Evolutionary conservation across 1,284 basidiomycete species (phyloP).

Genomic region (Ceratobasidium papillatum): DNA sequence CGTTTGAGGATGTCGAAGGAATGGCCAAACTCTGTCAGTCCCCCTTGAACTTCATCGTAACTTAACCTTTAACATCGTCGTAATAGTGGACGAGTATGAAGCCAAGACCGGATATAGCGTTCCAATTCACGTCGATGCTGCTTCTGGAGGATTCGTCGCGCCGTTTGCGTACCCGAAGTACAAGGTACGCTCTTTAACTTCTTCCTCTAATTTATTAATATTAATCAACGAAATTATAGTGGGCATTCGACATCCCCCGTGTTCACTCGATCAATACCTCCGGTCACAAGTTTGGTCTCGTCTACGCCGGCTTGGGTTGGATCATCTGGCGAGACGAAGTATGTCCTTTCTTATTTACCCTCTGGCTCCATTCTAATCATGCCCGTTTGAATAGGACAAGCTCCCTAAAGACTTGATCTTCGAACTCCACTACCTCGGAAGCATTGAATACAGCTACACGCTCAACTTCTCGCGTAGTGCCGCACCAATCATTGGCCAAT

Average conservation of each 20-base stretch:
- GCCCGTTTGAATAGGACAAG: slow-evolving; percentile 47
- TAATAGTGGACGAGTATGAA: slow-evolving; percentile 80
- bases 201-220: neutral
- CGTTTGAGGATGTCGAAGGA: slow-evolving; percentile 90
- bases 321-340: slow-evolving; percentile 81
- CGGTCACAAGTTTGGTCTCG: slow-evolving; percentile 89
- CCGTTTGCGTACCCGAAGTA: slow-evolving; percentile 66
- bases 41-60: neutral
- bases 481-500: slow-evolving; percentile 79
- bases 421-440: slow-evolving; percentile 84
- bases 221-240: slow-evolving; percentile 51
- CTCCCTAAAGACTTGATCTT: slow-evolving; percentile 81
- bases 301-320: slow-evolving; percentile 91
- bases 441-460: slow-evolving; percentile 79
- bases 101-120: slow-evolving; percentile 78
- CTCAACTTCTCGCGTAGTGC: slow-evolving; percentile 95
- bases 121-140: slow-evolving; percentile 77
- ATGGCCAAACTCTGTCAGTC: slow-evolving; percentile 70
- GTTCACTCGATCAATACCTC: slow-evolving; percentile 91
- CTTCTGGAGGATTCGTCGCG: slow-evolving; percentile 83
- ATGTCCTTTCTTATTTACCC: neutral
- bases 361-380: neutral
- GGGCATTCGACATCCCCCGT: slow-evolving; percentile 88
- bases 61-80: neutral
- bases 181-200: slow-evolving; percentile 11